Percentiles rank a stretch among this genome's conserved stretches.
Conservation (phyloP, 1,139 yeast genomes). For the Scheffersomyces segobiensis region DNA sequence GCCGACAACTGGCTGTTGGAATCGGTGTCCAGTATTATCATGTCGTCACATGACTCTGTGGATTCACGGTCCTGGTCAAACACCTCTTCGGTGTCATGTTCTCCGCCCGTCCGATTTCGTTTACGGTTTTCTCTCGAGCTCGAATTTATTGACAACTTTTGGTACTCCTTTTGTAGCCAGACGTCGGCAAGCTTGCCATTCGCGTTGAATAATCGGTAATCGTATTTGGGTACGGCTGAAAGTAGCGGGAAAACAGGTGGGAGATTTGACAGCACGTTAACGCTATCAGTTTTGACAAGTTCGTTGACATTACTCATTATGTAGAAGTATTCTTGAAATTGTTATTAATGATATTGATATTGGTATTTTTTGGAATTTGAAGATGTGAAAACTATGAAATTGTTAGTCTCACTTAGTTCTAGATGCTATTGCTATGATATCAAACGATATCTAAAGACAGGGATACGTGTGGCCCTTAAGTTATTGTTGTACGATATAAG, state of each 20-base stretch:
- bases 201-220: conserved; percentile 36
- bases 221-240: conserved; percentile 30
- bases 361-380: background rate
- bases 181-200: conserved; percentile 32
- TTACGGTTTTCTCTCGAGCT: conserved; percentile 8
- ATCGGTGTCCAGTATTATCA: conserved; percentile 39
- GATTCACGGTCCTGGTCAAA: conserved; percentile 13
- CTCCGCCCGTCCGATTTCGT: conserved; percentile 14
- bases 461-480: background rate
- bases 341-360: background rate
- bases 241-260: conserved; percentile 41
- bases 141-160: conserved; percentile 22
- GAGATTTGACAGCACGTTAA: conserved; percentile 8
- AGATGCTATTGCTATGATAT: background rate
- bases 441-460: background rate
- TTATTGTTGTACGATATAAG: background rate
- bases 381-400: background rate
- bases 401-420: too few species aligned
- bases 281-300: background rate
- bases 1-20: conserved; percentile 25
- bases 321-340: background rate
- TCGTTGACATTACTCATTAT: background rate
- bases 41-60: conserved; percentile 37
- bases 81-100: conserved; percentile 6
- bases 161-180: conserved; percentile 37